phyloP scores from a whole-genome alignment of 2,329 filamentous ascomycete species.

The Cryoendolithus antarcticus region DNA sequence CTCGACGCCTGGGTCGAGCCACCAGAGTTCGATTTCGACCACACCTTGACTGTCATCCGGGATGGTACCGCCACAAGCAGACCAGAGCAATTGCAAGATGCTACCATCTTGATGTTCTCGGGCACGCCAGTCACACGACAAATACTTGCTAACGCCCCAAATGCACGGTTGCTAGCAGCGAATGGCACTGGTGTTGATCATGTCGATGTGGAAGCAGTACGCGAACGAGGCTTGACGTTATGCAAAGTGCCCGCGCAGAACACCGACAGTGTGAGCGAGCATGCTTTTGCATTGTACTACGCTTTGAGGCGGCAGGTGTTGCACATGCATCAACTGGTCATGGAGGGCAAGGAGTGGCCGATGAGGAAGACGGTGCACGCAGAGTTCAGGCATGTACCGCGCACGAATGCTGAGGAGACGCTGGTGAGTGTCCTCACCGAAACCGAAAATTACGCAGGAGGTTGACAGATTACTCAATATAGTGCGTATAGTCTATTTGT shows the following conservation, averaged over 20 bases:
- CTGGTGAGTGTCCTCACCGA: constrained; percentile 21
- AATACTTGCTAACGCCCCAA: constrained; percentile 28
- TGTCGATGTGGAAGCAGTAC: constrained; percentile 33
- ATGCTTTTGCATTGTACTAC: constrained; percentile 40
- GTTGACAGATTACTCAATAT: too few species aligned
- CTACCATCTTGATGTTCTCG: constrained; percentile 35
- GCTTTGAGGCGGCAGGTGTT: constrained; percentile 32
- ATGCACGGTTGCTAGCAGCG: constrained; percentile 33
- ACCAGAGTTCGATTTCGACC: constrained; percentile 30
- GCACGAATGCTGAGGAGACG: constrained; percentile 37
- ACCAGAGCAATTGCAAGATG: constrained; percentile 32
- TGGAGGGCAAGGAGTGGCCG: constrained; percentile 29
- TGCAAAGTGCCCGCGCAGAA: constrained; percentile 37
- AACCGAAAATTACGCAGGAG: too few species aligned
- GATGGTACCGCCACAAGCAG: constrained; percentile 18
- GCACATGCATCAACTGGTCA: constrained; percentile 24
- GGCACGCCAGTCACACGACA: constrained; percentile 29
- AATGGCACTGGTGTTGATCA: constrained; percentile 37
- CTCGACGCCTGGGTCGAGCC: constrained; percentile 35
- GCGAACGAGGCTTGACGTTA: constrained; percentile 32
- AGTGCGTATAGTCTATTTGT: too few species aligned
- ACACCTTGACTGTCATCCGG: constrained; percentile 29
- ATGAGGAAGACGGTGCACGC: constrained; percentile 25
- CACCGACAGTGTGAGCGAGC: constrained; percentile 36
- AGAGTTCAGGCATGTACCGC: constrained; percentile 26